These are phyloP conservation scores for Tylopilus vinaceipallidus DNA, from an alignment of 768 basidiomycete genomes.

Conservation along the genomic window DNA sequence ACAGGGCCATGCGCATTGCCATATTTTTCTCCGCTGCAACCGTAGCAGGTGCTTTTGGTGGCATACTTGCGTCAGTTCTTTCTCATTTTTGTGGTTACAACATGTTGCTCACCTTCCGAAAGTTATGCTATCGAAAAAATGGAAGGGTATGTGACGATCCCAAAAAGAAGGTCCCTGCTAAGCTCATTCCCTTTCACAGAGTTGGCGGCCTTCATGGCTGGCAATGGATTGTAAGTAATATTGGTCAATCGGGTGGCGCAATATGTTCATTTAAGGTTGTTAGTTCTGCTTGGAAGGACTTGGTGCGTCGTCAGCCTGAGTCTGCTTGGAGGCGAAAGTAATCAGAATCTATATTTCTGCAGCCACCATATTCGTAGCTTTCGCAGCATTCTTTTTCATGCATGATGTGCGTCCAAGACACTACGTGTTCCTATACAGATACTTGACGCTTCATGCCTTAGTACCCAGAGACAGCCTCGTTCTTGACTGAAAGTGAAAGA, in stretches of 20 bases:
- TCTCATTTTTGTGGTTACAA: background rate
- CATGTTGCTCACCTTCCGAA: background rate
- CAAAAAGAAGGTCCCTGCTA: background rate
- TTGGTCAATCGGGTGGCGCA: background rate
- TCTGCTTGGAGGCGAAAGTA: no score
- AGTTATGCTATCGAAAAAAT: conserved; percentile 36
- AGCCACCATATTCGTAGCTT: conserved; percentile 23
- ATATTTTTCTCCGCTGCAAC: conserved; percentile 66
- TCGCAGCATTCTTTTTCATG: conserved; percentile 45
- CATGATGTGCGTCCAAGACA: conserved; percentile 41
- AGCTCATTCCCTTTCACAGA: conserved; percentile 6
- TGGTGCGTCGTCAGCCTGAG: no score
- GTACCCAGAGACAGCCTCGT: conserved; percentile 57
- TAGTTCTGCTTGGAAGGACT: conserved; percentile 24
- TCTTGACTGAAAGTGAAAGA: conserved; percentile 45
- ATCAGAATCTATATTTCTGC: background rate
- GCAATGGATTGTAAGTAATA: conserved; percentile 36
- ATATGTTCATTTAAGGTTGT: conserved; percentile 6
- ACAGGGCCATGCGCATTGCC: conserved; percentile 57
- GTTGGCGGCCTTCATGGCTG: conserved; percentile 34
- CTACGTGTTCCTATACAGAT: background rate
- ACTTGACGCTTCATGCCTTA: conserved; percentile 14
- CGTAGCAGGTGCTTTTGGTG: conserved; percentile 50
- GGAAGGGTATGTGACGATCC: conserved; percentile 34
- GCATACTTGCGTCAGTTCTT: conserved; percentile 42